Base-by-base conservation (phyloP, 257 asterid genomes). In the Penstemon newberryi region DNA sequence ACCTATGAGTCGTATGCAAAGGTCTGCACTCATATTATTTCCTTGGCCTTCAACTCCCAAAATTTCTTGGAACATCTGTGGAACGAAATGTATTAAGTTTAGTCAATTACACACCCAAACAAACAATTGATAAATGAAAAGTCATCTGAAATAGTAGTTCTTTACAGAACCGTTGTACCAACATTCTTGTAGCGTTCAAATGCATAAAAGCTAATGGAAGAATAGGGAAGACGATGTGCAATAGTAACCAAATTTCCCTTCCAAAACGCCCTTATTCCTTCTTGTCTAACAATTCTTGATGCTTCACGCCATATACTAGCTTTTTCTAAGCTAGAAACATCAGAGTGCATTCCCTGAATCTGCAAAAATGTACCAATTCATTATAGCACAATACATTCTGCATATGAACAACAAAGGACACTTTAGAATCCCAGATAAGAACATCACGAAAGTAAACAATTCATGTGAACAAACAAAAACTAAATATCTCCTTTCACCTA, bases 171-270 rank as follows among this genome's bases (percentile, higher is more conserved):
- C 63, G 69, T 73, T 81, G 79, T 86, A 90, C 94, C 92, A 77
- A 90, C 97, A 83, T 88, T 86, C 89, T 88, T 88, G 86, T 86
- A 88, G 78, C 86, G 90, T 63, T 88, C 94, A 60, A 87, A 90
- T 5, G 97, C 82, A 72, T 83, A 90, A 73, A 90, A 88, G 87
- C 90, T 90, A 65, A 90, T 78, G 65, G 96, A 79, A 55, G 97
- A 90, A 81, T 90, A 88, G 11, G 97, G 97, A 78, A 90, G 86
- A 50, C 94, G 89, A 56, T 87, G 97, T 18, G 90, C 86, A 39
- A 90, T 84, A 3, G 97, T 90, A 74, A 88, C 97, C 84, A 90
- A 83, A 78, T 88, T 90, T 39, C 97, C 97, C 75, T 84, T 88
- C 97, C 97, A 90, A 76, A 90, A 86, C 63, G 96, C 97, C 33